phyloP scores from a whole-genome alignment of 345 rosid species.

The Populus tremula region DNA sequence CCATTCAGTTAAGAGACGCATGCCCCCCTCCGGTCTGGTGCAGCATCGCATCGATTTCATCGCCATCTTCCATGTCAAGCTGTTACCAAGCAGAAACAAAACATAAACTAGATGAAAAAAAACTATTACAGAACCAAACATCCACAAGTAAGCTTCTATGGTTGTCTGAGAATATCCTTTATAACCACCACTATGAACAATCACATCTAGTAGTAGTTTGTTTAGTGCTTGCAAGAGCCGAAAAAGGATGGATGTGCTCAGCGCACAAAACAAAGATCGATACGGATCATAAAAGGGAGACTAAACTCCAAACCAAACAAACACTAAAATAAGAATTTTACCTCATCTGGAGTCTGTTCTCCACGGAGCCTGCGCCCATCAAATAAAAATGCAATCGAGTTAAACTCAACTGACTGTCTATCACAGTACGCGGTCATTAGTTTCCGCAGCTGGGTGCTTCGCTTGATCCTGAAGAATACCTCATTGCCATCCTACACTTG shows the following conservation, averaged over 20 bases:
- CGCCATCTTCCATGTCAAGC: slow-evolving; percentile 96
- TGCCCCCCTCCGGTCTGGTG: slow-evolving; percentile 72
- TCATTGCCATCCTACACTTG: slow-evolving; percentile 30
- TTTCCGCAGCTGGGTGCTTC: slow-evolving; percentile 32
- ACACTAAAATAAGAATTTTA: neutral
- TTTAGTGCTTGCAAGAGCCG: too few relatives aligned
- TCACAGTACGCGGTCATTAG: slow-evolving; percentile 34
- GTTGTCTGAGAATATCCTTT: too few relatives aligned
- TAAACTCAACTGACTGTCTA: slow-evolving; percentile 30
- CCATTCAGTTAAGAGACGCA: neutral
- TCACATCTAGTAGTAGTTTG: too few relatives aligned
- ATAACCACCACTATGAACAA: too few relatives aligned
- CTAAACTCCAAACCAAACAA: neutral
- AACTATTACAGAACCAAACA: neutral
- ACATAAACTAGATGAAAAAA: neutral
- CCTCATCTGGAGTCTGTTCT: slow-evolving; percentile 37
- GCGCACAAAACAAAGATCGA: too few relatives aligned
- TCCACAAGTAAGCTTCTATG: too few relatives aligned
- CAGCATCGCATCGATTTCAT: slow-evolving; percentile 85
- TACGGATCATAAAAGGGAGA: neutral
- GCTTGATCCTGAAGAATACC: slow-evolving; percentile 34
- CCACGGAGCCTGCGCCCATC: slow-evolving; percentile 33
- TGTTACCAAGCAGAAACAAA: slow-evolving; percentile 11
- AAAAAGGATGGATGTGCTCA: too few relatives aligned
- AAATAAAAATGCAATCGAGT: slow-evolving; percentile 33